Conservation (phyloP, 371 early-diverging fungal genomes). For the Fennellomyces sp. region DNA sequence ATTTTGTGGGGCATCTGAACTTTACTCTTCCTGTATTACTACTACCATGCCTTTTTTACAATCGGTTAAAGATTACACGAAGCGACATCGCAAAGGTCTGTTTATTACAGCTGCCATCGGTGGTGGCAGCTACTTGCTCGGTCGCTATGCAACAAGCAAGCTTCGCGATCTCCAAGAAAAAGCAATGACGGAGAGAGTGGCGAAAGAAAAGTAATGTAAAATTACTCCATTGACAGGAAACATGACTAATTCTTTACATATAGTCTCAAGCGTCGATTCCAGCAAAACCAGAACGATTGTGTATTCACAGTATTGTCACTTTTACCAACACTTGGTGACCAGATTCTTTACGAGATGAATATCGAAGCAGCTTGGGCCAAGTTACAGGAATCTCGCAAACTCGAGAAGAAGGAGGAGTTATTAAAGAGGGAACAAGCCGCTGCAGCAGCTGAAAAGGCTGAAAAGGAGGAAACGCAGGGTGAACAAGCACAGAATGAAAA, state of each 20-base stretch:
- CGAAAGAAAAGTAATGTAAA: constrained; percentile 75
- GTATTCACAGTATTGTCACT: constrained; percentile 79
- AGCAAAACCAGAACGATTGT: constrained; percentile 92
- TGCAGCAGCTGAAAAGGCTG: not conserved
- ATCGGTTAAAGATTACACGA: constrained; percentile 45
- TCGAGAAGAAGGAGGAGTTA: constrained; percentile 29
- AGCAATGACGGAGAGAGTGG: constrained; percentile 61
- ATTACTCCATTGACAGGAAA: not conserved
- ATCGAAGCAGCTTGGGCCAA: constrained; percentile 77
- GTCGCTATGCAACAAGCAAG: constrained; percentile 75
- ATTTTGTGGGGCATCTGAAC: too few relatives aligned
- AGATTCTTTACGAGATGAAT: constrained; percentile 74
- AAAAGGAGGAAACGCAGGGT: constrained; percentile 4
- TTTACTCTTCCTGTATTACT: too few relatives aligned
- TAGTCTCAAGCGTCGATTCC: constrained; percentile 87
- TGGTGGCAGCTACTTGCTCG: constrained; percentile 74
- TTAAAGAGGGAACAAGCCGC: constrained; percentile 13
- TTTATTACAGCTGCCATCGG: constrained; percentile 70
- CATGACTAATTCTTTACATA: not conserved
- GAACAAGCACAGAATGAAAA: not conserved
- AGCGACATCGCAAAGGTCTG: constrained; percentile 63
- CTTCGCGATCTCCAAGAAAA: constrained; percentile 73
- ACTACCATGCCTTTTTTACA: constrained; percentile 35
- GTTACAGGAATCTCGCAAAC: constrained; percentile 62
- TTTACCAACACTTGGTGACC: constrained; percentile 79